Evolutionary conservation across 768 basidiomycete genomes (phyloP).

Genomic region (Suillus luteus): DNA sequence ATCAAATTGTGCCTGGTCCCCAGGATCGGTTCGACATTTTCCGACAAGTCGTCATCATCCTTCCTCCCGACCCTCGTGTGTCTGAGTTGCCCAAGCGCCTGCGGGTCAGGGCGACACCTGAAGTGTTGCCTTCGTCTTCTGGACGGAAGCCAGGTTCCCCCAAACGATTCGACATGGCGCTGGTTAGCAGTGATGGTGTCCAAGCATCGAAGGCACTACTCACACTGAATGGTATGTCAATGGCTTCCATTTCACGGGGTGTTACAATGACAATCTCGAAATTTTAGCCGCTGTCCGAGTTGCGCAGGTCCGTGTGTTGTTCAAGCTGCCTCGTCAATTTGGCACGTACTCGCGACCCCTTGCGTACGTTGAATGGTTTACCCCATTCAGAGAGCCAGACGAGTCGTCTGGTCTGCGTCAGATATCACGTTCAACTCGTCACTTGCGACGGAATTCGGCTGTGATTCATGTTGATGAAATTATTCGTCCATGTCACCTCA

Average conservation of each 20-base stretch:
- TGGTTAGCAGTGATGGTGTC: too few species aligned
- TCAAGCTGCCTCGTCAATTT: conserved; percentile 14
- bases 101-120: too few species aligned
- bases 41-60: conserved; percentile 8
- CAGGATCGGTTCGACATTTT: conserved; percentile 12
- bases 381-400: conserved; percentile 13
- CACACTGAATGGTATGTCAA: too few species aligned
- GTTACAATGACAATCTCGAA: too few species aligned
- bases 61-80: too few species aligned
- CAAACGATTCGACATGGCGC: too few species aligned
- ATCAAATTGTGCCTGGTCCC: not conserved
- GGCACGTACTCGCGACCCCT: conserved; percentile 15
- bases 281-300: conserved; percentile 4
- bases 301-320: conserved; percentile 17
- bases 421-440: conserved; percentile 8
- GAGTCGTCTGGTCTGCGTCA: not conserved
- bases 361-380: conserved; percentile 32
- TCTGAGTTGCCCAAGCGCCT: too few species aligned
- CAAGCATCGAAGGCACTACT: too few species aligned
- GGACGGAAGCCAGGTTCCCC: too few species aligned
- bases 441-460: not conserved
- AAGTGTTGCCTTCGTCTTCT: too few species aligned
- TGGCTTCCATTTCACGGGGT: too few species aligned
- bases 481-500: too few species aligned
- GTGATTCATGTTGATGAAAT: not conserved